phyloP scores from a whole-genome alignment of 805 yeast species.

The Ogataea minuta region DNA sequence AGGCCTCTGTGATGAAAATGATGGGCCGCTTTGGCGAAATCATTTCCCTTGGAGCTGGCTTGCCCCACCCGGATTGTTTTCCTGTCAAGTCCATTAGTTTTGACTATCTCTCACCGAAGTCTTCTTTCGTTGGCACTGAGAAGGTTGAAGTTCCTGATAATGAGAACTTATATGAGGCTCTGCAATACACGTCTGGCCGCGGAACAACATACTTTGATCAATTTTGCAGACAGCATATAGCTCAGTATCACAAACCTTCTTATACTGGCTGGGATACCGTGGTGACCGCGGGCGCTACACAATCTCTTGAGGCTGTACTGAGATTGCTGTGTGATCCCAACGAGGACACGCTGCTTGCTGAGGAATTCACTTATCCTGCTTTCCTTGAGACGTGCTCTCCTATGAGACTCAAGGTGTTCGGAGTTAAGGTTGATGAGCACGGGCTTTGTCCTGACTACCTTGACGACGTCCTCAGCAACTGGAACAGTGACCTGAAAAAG shows the following conservation, averaged over 20 bases:
- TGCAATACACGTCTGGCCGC: slow-evolving; percentile 50
- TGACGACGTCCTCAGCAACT: slow-evolving; percentile 56
- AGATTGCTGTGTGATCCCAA: slow-evolving; percentile 77
- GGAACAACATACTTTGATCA: slow-evolving; percentile 44
- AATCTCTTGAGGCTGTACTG: slow-evolving; percentile 79
- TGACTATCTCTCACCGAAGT: slow-evolving; percentile 39
- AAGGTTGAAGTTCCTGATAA: slow-evolving; percentile 19
- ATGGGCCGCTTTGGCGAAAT: slow-evolving; percentile 30
- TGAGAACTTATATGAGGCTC: slow-evolving; percentile 41
- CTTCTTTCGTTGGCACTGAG: slow-evolving; percentile 37
- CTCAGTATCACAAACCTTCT: slow-evolving; percentile 41
- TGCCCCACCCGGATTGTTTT: slow-evolving; percentile 52
- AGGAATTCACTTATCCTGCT: slow-evolving; percentile 79
- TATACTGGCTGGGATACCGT: slow-evolving; percentile 68
- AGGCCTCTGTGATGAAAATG: slow-evolving; percentile 29
- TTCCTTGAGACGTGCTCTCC: slow-evolving; percentile 82
- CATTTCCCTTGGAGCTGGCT: slow-evolving; percentile 56
- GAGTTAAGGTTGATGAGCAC: slow-evolving; percentile 72
- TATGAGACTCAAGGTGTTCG: slow-evolving; percentile 62
- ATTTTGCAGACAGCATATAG: slow-evolving; percentile 44
- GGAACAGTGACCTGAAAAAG: slow-evolving; percentile 50
- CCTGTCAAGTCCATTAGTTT: slow-evolving; percentile 39
- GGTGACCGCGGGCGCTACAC: slow-evolving; percentile 83
- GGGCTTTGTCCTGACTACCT: slow-evolving; percentile 78
- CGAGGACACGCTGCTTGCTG: slow-evolving; percentile 72